These are phyloP conservation scores for Dactylella cylindrospora DNA, from an alignment of 2,329 filamentous ascomycete genomes.

Conservation along the genomic window DNA sequence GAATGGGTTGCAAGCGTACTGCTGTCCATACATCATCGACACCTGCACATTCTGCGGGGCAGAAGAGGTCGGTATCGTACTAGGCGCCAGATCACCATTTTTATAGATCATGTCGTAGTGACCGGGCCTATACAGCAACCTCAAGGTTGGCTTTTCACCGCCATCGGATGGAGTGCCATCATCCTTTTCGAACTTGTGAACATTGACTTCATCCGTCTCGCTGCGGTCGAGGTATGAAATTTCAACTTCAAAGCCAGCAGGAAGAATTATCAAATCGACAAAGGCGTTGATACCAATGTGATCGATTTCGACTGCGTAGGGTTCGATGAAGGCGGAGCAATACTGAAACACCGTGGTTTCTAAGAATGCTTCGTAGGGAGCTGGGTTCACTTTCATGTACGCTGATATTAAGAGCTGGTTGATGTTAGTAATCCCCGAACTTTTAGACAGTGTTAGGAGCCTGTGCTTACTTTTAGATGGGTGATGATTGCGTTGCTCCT, in stretches of 20 bases:
- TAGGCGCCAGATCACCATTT: constrained; percentile 56
- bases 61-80: constrained; percentile 45
- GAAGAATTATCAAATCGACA: constrained; percentile 75
- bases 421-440: constrained; percentile 4
- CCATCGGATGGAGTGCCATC: constrained; percentile 52
- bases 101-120: constrained; percentile 96
- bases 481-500: constrained; percentile 77
- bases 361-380: constrained; percentile 72
- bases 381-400: constrained; percentile 74
- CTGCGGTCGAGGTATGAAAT: constrained; percentile 90
- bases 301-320: constrained; percentile 80
- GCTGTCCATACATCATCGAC: constrained; percentile 46
- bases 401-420: constrained; percentile 76
- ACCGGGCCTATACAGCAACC: constrained; percentile 69
- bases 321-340: constrained; percentile 70
- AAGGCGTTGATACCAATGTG: constrained; percentile 80
- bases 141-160: constrained; percentile 56
- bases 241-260: constrained; percentile 75
- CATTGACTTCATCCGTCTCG: constrained; percentile 72
- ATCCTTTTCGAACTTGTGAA: constrained; percentile 62
- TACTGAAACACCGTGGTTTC: constrained; percentile 66
- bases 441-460: constrained; percentile 8
- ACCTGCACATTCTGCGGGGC: constrained; percentile 57
- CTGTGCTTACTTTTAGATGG: constrained; percentile 64
- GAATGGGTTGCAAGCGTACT: constrained; percentile 32